Percentiles rank a stretch among this genome's conserved stretches.
phyloP scores from a whole-genome alignment of 192 early-diverging fungal genomes.

The Powellomyces hirtus region DNA sequence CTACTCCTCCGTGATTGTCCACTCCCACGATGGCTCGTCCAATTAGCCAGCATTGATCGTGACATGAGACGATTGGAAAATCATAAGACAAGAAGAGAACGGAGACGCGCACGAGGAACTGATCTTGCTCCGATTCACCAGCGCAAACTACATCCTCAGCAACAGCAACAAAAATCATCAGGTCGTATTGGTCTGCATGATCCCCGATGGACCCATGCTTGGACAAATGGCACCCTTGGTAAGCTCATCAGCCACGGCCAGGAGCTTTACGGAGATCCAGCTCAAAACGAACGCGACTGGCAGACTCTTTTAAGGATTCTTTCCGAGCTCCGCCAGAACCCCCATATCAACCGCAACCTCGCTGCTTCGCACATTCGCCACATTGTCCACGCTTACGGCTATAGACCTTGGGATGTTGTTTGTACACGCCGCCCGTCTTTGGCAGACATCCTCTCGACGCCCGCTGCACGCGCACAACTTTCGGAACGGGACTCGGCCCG shows the following conservation, averaged over 20 bases:
- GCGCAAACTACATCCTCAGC: too few relatives aligned
- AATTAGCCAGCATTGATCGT: slow-evolving; percentile 7
- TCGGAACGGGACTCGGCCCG: not conserved
- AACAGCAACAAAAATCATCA: too few relatives aligned
- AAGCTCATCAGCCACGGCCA: not conserved
- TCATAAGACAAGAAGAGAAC: not conserved
- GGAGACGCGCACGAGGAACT: not conserved
- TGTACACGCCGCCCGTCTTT: not conserved
- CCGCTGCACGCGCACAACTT: not conserved
- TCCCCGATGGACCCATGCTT: not conserved
- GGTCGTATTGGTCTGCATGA: too few relatives aligned
- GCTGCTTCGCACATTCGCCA: not conserved
- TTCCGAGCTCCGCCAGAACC: not conserved
- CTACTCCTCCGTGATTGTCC: not conserved
- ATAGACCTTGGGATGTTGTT: not conserved
- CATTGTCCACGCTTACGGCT: not conserved
- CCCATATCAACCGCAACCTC: not conserved
- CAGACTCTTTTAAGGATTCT: not conserved
- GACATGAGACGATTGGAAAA: slow-evolving; percentile 4
- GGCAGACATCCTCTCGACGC: not conserved
- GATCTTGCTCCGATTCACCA: too few relatives aligned
- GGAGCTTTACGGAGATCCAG: not conserved
- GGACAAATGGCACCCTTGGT: slow-evolving; percentile 1
- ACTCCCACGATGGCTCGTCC: slow-evolving; percentile 13
- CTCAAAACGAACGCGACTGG: slow-evolving; percentile 5